phyloP scores from a whole-genome alignment of 768 basidiomycete genomes.

The Sarcodon aspratus region DNA sequence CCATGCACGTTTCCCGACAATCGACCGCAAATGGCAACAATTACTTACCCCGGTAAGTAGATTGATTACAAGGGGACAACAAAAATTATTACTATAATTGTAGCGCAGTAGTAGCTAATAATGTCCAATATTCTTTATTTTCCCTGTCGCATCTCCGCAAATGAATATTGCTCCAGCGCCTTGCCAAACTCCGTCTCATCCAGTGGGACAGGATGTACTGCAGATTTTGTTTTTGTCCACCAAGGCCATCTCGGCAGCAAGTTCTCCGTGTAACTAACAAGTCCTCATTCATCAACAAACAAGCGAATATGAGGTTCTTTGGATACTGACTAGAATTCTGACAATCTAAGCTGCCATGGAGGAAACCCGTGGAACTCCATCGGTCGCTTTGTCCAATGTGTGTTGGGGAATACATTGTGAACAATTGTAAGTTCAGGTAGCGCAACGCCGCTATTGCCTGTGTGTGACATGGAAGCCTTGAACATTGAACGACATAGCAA shows the following conservation, averaged over 20 bases:
- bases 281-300: constrained; percentile 1
- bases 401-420: constrained; percentile 38
- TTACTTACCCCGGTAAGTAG: too few species aligned
- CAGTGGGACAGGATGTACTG: constrained; percentile 3
- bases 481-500: neutral
- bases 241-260: constrained; percentile 1
- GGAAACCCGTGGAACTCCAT: constrained; percentile 69
- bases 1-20: too few species aligned
- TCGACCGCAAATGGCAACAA: too few species aligned
- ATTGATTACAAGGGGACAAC: neutral
- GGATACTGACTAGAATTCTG: constrained; percentile 61
- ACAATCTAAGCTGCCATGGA: constrained; percentile 77
- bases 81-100: neutral
- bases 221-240: neutral
- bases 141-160: constrained; percentile 71
- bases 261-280: constrained; percentile 11
- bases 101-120: constrained; percentile 1
- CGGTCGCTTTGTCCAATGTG: constrained; percentile 24
- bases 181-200: constrained; percentile 45
- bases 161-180: constrained; percentile 63
- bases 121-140: constrained; percentile 29
- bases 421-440: constrained; percentile 73
- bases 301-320: neutral
- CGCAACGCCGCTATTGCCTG: constrained; percentile 43
- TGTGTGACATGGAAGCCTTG: constrained; percentile 5